Evolutionary conservation across 1,284 basidiomycete genomes (phyloP), one percentile per base, ranked within the genome.

Genomic region (Naganishia sp.): DNA sequence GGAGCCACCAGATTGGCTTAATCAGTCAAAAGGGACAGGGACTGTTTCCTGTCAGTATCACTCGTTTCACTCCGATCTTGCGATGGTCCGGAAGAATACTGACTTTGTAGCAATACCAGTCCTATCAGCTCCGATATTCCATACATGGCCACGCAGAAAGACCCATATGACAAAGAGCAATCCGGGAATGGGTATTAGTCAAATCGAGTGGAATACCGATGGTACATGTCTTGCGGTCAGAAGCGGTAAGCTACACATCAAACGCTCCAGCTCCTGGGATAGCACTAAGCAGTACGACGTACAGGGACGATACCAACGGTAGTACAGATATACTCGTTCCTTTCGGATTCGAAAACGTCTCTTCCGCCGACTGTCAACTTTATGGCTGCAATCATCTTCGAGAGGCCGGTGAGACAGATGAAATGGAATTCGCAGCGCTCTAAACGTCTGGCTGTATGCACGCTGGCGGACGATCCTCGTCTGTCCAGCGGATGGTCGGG

Each of bases 1-100:
- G 64, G 92, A 94, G 74, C 90, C 91, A 2, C 71, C 82, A 0
- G 86, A 86, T 68, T 94, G 92, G 92, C 79, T 90, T 41, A 87
- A 88, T 75, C 83, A 87, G 0, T 91, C 90, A 0, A 84, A 87
- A 72, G 88, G 88, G 17, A 85, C 87, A 66, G 90, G 90, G 5
- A 41, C 66, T 6, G 23, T 67, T 0, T 25, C 52, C 5, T 67
- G 68, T 67, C 25, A 65, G 68, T 54, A 13, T 58, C 17, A 56
- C 66, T 11, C 45, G 45, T 5, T 69, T 68, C 1, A n/a, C 39
- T 69, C 0, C 39, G 63, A 2, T n/a, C 74, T 11, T 11, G 71
- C 71, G 1, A 65, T 47, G 4, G 23, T 67, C 23, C 69, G 69
- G 54, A 45, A 64, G 15, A 69, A 6, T 32, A 25, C 21, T 23